phyloP scores from a whole-genome alignment of 306 rosid species.

The Cucurbita argyrosperma region DNA sequence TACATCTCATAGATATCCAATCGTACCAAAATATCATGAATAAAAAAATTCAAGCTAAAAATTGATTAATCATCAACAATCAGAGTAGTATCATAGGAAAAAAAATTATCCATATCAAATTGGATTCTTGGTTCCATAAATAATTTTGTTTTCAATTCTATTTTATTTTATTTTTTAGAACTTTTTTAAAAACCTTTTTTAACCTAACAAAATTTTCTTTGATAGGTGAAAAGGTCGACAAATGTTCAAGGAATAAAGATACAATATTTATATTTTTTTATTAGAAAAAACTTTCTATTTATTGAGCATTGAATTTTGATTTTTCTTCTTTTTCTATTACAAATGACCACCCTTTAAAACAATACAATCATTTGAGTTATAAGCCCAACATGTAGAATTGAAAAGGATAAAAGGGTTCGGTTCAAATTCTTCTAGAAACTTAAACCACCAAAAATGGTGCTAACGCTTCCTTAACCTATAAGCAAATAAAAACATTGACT shows the following conservation, averaged over 20 bases:
- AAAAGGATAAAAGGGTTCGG: neutral
- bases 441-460: neutral
- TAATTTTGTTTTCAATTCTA: neutral
- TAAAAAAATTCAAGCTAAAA: neutral
- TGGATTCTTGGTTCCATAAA: neutral
- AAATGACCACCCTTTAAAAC: neutral
- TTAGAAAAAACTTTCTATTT: neutral
- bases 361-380: neutral
- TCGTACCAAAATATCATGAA: neutral
- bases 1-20: neutral
- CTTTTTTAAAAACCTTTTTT: neutral
- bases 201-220: neutral
- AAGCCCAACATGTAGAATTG: neutral
- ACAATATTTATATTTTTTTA: neutral
- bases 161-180: neutral
- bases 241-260: neutral
- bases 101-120: neutral
- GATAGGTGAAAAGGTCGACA: neutral
- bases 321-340: neutral
- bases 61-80: neutral
- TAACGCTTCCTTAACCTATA: too few species aligned
- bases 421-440: neutral
- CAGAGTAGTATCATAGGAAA: neutral
- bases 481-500: too few species aligned
- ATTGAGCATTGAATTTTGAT: neutral